A percentile compares a stretch with the other conserved stretches of the same genome.
Evolutionary conservation across 2,329 filamentous ascomycete species (phyloP).

Genomic region (Calonectria pseudoreteaudii): DNA sequence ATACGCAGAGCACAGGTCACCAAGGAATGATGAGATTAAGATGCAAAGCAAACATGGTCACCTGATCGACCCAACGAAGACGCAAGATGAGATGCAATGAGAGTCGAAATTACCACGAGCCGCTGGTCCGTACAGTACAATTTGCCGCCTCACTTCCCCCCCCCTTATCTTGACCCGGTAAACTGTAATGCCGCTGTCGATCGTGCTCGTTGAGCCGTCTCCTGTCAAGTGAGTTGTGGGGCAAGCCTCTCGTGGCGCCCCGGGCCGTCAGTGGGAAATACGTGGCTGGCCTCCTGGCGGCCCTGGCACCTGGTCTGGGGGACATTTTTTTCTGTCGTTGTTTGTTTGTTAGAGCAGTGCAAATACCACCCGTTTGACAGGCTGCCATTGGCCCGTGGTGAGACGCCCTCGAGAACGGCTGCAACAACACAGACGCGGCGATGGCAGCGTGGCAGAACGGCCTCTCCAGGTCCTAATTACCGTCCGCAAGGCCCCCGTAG

Average conservation of each 20-base stretch:
- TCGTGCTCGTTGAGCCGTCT: conserved; percentile 14
- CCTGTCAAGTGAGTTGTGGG: conserved; percentile 20
- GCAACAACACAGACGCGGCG: not conserved
- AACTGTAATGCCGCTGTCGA: conserved; percentile 17
- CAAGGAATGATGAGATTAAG: not conserved
- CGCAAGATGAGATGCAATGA: not conserved
- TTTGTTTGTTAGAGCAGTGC: conserved; percentile 4
- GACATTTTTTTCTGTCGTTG: not conserved
- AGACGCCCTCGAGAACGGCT: not conserved
- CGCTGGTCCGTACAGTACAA: not conserved
- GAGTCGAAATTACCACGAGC: conserved; percentile 5
- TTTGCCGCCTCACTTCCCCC: conserved; percentile 18
- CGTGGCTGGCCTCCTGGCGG: conserved; percentile 35
- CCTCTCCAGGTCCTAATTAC: not conserved
- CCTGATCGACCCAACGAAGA: not conserved
- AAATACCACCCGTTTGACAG: conserved; percentile 9
- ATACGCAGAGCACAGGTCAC: not conserved
- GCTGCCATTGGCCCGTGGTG: not conserved
- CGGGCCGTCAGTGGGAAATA: conserved; percentile 34
- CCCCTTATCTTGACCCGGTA: conserved; percentile 4
- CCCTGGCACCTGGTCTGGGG: conserved; percentile 10
- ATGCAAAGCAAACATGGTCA: not conserved
- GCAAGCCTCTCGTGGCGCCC: conserved; percentile 26
- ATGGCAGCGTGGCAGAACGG: not conserved
- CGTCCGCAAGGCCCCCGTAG: not conserved